phyloP scores from a whole-genome alignment of 169 alveolate species.

The Blepharisma undulans region DNA sequence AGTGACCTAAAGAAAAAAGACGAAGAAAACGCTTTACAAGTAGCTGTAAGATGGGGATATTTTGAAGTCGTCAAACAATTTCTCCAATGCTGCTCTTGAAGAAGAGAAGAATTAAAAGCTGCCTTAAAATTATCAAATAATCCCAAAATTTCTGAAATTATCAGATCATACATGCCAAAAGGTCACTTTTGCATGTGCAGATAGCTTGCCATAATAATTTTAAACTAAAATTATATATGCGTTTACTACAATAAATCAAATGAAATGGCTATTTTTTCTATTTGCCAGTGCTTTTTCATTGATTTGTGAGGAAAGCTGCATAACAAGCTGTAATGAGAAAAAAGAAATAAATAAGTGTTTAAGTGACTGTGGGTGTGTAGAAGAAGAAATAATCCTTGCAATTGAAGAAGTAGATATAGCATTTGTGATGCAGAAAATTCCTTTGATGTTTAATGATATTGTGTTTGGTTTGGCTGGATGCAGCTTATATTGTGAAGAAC shows the following conservation, averaged over 20 bases:
- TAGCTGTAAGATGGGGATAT: constrained; percentile 28
- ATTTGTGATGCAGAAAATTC: not conserved
- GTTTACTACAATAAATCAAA: not conserved
- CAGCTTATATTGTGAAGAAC: not conserved
- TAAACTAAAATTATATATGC: not conserved
- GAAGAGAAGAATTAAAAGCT: not conserved
- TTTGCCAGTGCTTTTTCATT: not conserved
- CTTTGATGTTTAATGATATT: not conserved
- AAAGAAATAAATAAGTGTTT: not conserved
- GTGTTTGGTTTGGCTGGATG: not conserved
- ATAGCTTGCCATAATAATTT: not conserved
- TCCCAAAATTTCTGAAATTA: not conserved
- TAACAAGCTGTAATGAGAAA: not conserved
- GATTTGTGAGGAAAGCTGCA: not conserved
- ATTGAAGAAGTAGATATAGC: not conserved
- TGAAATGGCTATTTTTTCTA: not conserved
- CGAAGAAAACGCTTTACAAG: constrained; percentile 1
- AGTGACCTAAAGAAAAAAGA: not conserved
- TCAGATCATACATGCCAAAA: not conserved
- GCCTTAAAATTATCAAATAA: not conserved
- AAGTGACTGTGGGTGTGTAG: not conserved
- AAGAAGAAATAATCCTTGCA: not conserved
- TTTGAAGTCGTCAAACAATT: constrained; percentile 6
- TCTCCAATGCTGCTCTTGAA: not conserved
- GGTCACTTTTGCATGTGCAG: not conserved